Percentiles rank a stretch among this genome's conserved stretches.
Conservation (phyloP, 345 rosid species). For the Linum trigynum region DNA sequence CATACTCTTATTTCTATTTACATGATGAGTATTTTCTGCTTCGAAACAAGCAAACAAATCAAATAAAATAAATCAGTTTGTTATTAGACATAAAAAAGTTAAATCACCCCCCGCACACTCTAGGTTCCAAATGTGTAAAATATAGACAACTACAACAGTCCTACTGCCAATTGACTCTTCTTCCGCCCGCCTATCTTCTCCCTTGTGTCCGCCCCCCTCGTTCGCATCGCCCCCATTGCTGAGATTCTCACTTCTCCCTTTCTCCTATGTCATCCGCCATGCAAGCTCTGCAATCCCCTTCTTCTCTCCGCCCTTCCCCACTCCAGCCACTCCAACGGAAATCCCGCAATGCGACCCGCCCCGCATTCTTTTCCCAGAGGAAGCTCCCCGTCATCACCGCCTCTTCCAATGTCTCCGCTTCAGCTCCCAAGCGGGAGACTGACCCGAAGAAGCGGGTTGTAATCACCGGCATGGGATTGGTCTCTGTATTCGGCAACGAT, state of each 20-base stretch:
- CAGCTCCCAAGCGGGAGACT: constrained; percentile 84
- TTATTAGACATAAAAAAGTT: too few species aligned
- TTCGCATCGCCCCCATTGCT: constrained; percentile 8
- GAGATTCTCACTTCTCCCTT: not conserved
- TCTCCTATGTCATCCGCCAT: constrained; percentile 22
- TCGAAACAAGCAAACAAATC: too few species aligned
- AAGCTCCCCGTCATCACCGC: constrained; percentile 41
- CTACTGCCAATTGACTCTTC: too few species aligned
- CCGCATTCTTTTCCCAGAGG: constrained; percentile 14
- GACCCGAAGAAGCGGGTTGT: constrained; percentile 96
- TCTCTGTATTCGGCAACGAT: constrained; percentile 91
- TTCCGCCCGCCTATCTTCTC: too few species aligned
- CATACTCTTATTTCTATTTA: too few species aligned
- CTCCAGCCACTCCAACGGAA: constrained; percentile 34
- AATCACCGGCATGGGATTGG: constrained; percentile 91
- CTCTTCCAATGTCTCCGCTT: constrained; percentile 25
- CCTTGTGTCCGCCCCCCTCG: not conserved
- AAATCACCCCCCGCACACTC: too few species aligned
- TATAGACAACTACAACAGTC: too few species aligned
- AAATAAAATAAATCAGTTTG: too few species aligned
- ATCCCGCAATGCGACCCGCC: constrained; percentile 20
- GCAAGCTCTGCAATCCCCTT: constrained; percentile 60
- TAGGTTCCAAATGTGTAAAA: too few species aligned
- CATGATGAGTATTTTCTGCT: too few species aligned
- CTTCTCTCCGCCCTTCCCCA: constrained; percentile 54